Conservation (phyloP, 1,284 basidiomycete species). For the Naganishia sp. region DNA sequence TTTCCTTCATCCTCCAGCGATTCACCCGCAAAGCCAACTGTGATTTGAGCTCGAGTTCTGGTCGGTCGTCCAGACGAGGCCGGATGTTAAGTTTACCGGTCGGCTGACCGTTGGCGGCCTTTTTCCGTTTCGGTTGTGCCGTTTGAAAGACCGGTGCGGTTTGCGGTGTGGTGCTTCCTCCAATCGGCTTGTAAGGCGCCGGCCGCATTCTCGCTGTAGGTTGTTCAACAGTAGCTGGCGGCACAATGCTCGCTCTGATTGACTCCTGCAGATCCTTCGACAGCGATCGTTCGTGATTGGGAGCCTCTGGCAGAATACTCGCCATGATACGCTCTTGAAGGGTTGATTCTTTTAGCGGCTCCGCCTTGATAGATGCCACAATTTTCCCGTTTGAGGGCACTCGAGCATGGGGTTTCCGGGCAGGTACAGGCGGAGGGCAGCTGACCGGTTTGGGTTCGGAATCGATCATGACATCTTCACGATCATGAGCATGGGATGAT, state of each 20-base stretch:
- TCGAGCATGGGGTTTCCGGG: slow-evolving; percentile 14
- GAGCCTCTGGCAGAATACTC: slow-evolving; percentile 9
- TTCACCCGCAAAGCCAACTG: slow-evolving; percentile 29
- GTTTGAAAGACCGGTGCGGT: slow-evolving; percentile 12
- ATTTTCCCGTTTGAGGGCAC: slow-evolving; percentile 11
- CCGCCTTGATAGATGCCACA: neutral
- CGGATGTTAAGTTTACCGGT: slow-evolving; percentile 28
- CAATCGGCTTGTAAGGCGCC: slow-evolving; percentile 11
- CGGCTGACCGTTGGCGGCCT: neutral
- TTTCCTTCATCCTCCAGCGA: slow-evolving; percentile 30
- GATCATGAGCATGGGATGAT: neutral
- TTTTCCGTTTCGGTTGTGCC: slow-evolving; percentile 18
- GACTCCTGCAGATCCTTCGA: slow-evolving; percentile 16
- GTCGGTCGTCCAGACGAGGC: slow-evolving; percentile 32
- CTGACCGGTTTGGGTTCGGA: neutral
- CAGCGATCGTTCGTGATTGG: slow-evolving; percentile 12
- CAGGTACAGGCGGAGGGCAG: neutral
- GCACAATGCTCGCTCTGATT: slow-evolving; percentile 18
- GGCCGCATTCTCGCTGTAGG: neutral
- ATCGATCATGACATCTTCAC: neutral
- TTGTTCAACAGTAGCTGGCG: neutral
- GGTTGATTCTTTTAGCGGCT: slow-evolving; percentile 19
- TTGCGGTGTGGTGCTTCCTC: slow-evolving; percentile 4
- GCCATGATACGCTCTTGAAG: slow-evolving; percentile 20
- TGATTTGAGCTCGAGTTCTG: slow-evolving; percentile 33